A percentile compares a stretch with the other conserved stretches of the same genome.
Conservation (phyloP, 1,284 basidiomycete genomes). For the Cryptococcus sp. region DNA sequence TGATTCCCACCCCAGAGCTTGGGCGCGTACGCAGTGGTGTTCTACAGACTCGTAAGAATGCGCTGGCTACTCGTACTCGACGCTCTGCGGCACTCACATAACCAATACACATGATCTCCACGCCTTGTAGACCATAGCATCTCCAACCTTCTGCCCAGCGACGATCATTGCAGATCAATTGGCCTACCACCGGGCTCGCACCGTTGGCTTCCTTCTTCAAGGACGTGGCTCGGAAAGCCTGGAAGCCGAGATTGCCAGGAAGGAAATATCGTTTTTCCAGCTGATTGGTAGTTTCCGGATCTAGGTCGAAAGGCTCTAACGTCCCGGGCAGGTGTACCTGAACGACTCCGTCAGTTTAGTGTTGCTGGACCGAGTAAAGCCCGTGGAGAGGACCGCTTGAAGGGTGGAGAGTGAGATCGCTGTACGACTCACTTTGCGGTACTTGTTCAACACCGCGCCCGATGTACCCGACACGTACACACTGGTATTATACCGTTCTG, state of each 20-base stretch:
- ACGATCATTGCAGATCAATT: conserved; percentile 44
- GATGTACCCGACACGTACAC: conserved; percentile 33
- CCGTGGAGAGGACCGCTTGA: too few relatives aligned
- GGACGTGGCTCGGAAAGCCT: conserved; percentile 35
- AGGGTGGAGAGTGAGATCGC: too few relatives aligned
- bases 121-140: conserved; percentile 40
- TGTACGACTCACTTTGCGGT: conserved; percentile 31
- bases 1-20: conserved; percentile 43
- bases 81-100: conserved; percentile 29
- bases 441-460: conserved; percentile 37
- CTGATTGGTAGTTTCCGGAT: conserved; percentile 42
- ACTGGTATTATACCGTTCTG: conserved; percentile 36
- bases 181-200: conserved; percentile 35
- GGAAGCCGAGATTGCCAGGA: conserved; percentile 41
- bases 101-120: conserved; percentile 42
- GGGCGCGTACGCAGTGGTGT: conserved; percentile 45
- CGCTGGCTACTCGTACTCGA: neutral
- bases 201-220: conserved; percentile 25
- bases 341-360: conserved; percentile 8
- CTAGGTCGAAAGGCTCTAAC: conserved; percentile 37
- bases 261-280: conserved; percentile 47
- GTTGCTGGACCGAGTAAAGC: too few relatives aligned
- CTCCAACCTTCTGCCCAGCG: conserved; percentile 46
- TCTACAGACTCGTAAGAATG: conserved; percentile 19
- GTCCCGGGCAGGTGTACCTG: conserved; percentile 42